Evolutionary conservation across 352 stramenopile genomes (phyloP).

Genomic region (Pythium vanterpoolii): DNA sequence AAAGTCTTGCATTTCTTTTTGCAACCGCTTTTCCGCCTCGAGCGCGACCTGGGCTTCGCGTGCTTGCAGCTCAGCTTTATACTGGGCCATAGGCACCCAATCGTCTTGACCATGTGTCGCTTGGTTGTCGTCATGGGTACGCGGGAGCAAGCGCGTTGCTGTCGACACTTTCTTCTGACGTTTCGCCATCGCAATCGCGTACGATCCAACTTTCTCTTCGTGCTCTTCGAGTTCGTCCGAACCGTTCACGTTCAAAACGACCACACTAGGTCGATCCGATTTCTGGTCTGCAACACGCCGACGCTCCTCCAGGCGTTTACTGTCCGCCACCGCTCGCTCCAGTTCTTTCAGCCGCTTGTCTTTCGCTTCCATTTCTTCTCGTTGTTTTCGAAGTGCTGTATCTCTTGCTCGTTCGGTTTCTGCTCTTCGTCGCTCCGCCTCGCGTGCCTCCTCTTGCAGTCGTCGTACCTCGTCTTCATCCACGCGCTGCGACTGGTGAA

Average conservation of each 20-base stretch:
- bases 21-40: constrained; percentile 43
- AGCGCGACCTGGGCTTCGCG: constrained; percentile 51
- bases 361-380: constrained; percentile 51
- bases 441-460: constrained; percentile 18
- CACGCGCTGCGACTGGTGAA: constrained; percentile 35
- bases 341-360: constrained; percentile 48
- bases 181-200: constrained; percentile 22
- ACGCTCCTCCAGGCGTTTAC: constrained; percentile 33
- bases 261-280: constrained; percentile 38
- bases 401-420: constrained; percentile 42
- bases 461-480: constrained; percentile 33
- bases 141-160: background rate
- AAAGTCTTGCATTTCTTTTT: constrained; percentile 57
- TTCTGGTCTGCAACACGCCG: constrained; percentile 17
- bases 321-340: constrained; percentile 42
- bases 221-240: constrained; percentile 31
- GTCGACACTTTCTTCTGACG: constrained; percentile 7
- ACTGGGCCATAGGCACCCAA: constrained; percentile 44
- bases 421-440: constrained; percentile 20
- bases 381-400: constrained; percentile 32
- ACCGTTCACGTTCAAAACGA: constrained; percentile 53
- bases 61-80: constrained; percentile 51
- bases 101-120: constrained; percentile 16
- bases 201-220: constrained; percentile 28
- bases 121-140: constrained; percentile 9